A percentile compares a stretch with the other conserved stretches of the same genome.
phyloP scores from a whole-genome alignment of 768 basidiomycete species.

The Amanita thiersii region DNA sequence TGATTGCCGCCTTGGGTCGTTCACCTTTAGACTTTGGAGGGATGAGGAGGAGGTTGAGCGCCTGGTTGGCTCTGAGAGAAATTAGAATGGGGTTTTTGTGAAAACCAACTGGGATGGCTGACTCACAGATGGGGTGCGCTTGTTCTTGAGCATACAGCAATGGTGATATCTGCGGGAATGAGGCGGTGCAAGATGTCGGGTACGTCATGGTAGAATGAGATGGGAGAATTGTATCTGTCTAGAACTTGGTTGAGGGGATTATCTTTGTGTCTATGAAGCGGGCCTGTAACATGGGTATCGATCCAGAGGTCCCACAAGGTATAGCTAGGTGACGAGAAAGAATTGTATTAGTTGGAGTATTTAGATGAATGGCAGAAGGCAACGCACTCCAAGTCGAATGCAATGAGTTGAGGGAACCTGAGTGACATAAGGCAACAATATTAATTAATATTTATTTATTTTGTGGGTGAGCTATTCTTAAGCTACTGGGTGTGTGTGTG shows the following conservation, averaged over 20 bases:
- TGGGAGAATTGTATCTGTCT: slow-evolving; percentile 45
- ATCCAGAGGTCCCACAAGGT: slow-evolving; percentile 88
- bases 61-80: slow-evolving; percentile 62
- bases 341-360: slow-evolving; percentile 2
- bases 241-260: slow-evolving; percentile 38
- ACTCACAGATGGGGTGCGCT: slow-evolving; percentile 59
- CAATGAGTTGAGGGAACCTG: slow-evolving; percentile 49
- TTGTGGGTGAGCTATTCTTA: too few species aligned
- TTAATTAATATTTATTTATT: background rate
- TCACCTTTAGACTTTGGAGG: slow-evolving; percentile 28
- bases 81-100: background rate
- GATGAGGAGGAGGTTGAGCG: slow-evolving; percentile 55
- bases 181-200: slow-evolving; percentile 61
- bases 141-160: slow-evolving; percentile 76
- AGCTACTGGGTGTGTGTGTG: too few species aligned
- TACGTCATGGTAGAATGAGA: slow-evolving; percentile 74
- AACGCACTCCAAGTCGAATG: slow-evolving; percentile 74
- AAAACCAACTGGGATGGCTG: background rate
- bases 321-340: slow-evolving; percentile 39
- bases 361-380: background rate
- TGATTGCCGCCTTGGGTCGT: slow-evolving; percentile 36
- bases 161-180: slow-evolving; percentile 32
- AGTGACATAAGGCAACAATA: background rate
- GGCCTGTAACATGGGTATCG: slow-evolving; percentile 65
- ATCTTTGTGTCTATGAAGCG: slow-evolving; percentile 41